Conservation (phyloP, 2,329 filamentous ascomycete genomes). For the Alternaria sp. region DNA sequence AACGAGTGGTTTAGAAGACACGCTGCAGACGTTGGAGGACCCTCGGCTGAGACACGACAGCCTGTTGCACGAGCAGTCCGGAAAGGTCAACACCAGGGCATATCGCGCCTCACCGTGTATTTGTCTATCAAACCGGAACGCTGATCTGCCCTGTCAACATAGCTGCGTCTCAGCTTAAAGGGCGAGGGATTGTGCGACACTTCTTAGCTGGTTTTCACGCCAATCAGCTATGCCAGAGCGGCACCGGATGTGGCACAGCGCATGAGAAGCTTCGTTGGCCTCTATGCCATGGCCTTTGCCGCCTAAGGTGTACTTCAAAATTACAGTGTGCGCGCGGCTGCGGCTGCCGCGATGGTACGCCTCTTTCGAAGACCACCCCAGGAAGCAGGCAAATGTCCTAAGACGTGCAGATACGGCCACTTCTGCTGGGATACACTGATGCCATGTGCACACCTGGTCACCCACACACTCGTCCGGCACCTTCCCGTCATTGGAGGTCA, state of each 20-base stretch:
- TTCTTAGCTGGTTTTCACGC: not conserved
- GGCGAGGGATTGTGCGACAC: conserved; percentile 9
- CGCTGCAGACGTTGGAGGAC: conserved; percentile 1
- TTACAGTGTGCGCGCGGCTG: not conserved
- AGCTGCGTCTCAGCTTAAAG: conserved; percentile 5
- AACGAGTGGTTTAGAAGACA: not conserved
- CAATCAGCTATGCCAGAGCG: conserved; percentile 6
- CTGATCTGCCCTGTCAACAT: not conserved
- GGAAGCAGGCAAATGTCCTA: conserved; percentile 6
- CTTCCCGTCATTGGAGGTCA: not conserved
- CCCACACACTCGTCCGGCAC: not conserved
- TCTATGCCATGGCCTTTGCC: conserved; percentile 8
- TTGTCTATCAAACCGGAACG: not conserved
- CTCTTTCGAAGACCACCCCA: not conserved
- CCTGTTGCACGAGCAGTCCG: not conserved
- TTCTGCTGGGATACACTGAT: not conserved
- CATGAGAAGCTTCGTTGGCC: conserved; percentile 8
- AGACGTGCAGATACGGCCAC: not conserved
- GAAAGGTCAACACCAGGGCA: conserved; percentile 3
- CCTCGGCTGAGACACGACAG: conserved; percentile 1
- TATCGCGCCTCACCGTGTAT: not conserved
- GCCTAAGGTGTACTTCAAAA: not conserved
- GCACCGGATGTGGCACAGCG: conserved; percentile 8
- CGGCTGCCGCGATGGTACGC: not conserved
- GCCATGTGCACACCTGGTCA: not conserved